These are phyloP conservation scores for Aspergillus diversus DNA, from an alignment of 495 filamentous ascomycete species.

Conservation along the genomic window DNA sequence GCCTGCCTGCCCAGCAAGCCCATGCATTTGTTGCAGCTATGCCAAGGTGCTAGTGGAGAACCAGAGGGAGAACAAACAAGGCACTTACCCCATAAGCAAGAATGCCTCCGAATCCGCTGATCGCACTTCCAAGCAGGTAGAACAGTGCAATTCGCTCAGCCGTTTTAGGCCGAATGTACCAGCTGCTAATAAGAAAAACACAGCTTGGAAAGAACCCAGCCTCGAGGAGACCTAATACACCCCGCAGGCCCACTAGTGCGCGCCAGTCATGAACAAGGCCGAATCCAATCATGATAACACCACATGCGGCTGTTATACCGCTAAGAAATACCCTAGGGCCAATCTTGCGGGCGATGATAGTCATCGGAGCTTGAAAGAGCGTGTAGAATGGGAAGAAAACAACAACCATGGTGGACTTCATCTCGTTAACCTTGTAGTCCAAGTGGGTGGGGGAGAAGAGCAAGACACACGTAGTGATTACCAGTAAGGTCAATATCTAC, in stretches of 20 bases:
- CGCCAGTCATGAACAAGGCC: slow-evolving; percentile 57
- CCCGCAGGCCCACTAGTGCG: slow-evolving; percentile 51
- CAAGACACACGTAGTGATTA: slow-evolving; percentile 11
- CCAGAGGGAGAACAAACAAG: neutral
- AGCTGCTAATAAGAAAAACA: slow-evolving; percentile 57
- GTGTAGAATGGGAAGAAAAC: slow-evolving; percentile 25
- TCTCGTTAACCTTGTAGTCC: neutral
- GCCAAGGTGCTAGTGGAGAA: neutral
- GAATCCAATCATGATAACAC: slow-evolving; percentile 50
- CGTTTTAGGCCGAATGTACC: slow-evolving; percentile 62
- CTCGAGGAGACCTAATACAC: slow-evolving; percentile 61
- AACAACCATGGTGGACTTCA: slow-evolving; percentile 18
- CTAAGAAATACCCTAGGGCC: slow-evolving; percentile 57
- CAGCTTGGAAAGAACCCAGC: slow-evolving; percentile 62
- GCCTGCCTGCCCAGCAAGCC: slow-evolving; percentile 45
- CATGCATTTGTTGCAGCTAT: slow-evolving; percentile 43
- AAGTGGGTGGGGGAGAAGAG: neutral
- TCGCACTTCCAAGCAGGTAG: slow-evolving; percentile 52
- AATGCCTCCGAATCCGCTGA: slow-evolving; percentile 59
- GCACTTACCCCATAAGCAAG: slow-evolving; percentile 60
- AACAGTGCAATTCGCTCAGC: slow-evolving; percentile 60
- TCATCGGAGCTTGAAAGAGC: slow-evolving; percentile 28
- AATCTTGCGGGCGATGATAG: slow-evolving; percentile 57
- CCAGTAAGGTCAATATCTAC: slow-evolving; percentile 15
- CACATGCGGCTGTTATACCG: slow-evolving; percentile 49